These are phyloP conservation scores for Clausena lansium DNA, from an alignment of 345 rosid genomes.

Conservation along the genomic window DNA sequence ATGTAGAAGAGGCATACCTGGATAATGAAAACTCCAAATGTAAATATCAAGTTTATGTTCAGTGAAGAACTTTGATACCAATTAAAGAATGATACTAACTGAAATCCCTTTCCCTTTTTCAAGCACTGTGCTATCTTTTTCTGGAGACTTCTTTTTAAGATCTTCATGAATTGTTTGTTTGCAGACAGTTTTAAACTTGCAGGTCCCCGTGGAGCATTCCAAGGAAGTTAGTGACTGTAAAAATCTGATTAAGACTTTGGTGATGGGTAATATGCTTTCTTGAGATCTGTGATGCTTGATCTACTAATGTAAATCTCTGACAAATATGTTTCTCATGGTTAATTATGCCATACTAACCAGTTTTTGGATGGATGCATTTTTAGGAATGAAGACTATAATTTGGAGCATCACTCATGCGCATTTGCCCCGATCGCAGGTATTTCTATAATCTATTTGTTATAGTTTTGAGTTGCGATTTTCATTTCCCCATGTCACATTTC, in stretches of 20 bases:
- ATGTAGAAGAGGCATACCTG: neutral
- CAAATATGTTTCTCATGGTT: no score
- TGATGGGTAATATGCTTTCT: slow-evolving; percentile 68
- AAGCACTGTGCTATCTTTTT: neutral
- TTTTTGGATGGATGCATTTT: slow-evolving; percentile 22
- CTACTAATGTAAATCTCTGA: no score
- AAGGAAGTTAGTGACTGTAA: slow-evolving; percentile 98
- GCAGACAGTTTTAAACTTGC: slow-evolving; percentile 98
- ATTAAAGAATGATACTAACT: neutral
- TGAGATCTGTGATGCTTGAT: slow-evolving; percentile 9
- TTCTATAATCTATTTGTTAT: slow-evolving; percentile 3
- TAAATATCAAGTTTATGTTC: neutral
- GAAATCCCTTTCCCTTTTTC: neutral
- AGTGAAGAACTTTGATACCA: neutral
- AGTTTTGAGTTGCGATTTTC: neutral
- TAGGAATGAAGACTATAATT: slow-evolving; percentile 97
- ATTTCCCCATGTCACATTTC: slow-evolving; percentile 16
- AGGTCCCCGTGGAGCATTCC: slow-evolving; percentile 94
- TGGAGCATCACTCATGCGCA: slow-evolving; percentile 99
- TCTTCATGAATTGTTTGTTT: slow-evolving; percentile 25
- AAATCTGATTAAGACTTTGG: slow-evolving; percentile 93
- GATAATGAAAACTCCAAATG: neutral
- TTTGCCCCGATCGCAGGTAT: slow-evolving; percentile 93
- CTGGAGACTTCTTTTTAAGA: neutral
- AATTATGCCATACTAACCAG: neutral